Percentiles rank a stretch among this genome's conserved stretches.
These are phyloP conservation scores for Yamadazyma laniorum DNA, from an alignment of 805 yeast genomes.

Conservation along the genomic window DNA sequence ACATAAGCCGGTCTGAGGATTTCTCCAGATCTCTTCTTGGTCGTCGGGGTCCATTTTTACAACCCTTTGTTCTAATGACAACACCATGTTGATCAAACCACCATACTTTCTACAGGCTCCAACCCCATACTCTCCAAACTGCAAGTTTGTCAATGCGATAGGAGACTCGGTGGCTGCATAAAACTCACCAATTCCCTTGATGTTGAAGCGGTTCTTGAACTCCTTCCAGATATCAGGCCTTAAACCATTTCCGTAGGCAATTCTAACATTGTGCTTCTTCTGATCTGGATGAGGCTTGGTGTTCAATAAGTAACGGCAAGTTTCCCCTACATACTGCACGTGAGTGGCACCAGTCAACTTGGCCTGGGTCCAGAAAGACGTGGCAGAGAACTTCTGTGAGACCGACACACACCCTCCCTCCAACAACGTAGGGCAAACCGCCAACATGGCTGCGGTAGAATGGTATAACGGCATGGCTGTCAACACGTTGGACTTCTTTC, in stretches of 20 bases:
- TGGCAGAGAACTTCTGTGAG: constrained; percentile 77
- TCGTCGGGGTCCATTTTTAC: constrained; percentile 81
- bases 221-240: constrained; percentile 85
- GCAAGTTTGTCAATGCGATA: constrained; percentile 78
- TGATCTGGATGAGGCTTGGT: constrained; percentile 68
- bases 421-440: constrained; percentile 64
- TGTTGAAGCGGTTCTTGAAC: constrained; percentile 74
- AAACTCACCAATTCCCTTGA: constrained; percentile 80
- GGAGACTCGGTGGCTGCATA: constrained; percentile 95
- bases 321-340: constrained; percentile 93
- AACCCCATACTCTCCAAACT: constrained; percentile 72
- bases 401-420: constrained; percentile 76
- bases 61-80: constrained; percentile 54
- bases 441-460: constrained; percentile 88
- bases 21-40: constrained; percentile 66
- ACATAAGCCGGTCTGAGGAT: constrained; percentile 63
- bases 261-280: constrained; percentile 52
- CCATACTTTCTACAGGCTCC: constrained; percentile 90
- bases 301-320: constrained; percentile 78
- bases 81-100: constrained; percentile 47
- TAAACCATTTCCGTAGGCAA: constrained; percentile 90
- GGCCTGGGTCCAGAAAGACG: constrained; percentile 88
- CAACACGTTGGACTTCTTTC: constrained; percentile 57
- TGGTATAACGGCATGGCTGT: constrained; percentile 96
- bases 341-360: constrained; percentile 69